Base-by-base conservation (phyloP, 2,329 filamentous ascomycete genomes). In the Parasarocladium wereldwijsianum region DNA sequence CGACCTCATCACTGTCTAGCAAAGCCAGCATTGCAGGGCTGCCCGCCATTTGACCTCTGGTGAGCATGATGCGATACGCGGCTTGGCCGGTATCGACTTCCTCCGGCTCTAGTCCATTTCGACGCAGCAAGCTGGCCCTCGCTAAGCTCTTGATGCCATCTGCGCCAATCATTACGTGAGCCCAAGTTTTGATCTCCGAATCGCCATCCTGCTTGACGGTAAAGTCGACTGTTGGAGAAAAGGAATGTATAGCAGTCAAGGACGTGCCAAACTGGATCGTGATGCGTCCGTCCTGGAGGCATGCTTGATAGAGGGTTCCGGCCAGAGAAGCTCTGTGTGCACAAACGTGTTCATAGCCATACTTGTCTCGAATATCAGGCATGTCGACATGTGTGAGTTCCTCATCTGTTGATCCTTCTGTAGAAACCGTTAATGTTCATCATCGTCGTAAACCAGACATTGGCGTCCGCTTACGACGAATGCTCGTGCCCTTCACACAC, bases 31-130 rank as follows among this genome's bases (percentile, higher is more conserved):
- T 61, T 42, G 82, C 76, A 0, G 78, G 66, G 43, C 84, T 76
- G 14, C 64, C 40, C 34, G 62, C 52, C 69, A 85, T 79, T 38
- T 76, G 61, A 17, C 70, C 63, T 9, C 79, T 69, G 2, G 65
- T 68, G 12, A 86, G 62, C 69, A 86, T 78, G 51, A 86, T 81
- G 9, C 80, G 70, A 56, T 86, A 86, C 3, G 78, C 77, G 0
- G 81, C 80, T 53, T 85, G 76, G 4, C 76, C 71, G 0, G 79
- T 83, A 36, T 82, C 76, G 35, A 71, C 58, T 40, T 76, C 68
- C 32, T 69, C 58, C 14, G 64, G 64, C 3, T 55, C 50, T 36
- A 62, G 55, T 25, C 63, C 58, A 1, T 70, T 51, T 14, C 58
- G 50, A 16, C 55, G 50, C 6, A 81, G 61, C 50, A 82, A 61